Percentiles rank a stretch among this genome's conserved stretches.
phyloP scores from a whole-genome alignment of 1,284 basidiomycete species.

The Pyrrhoderma noxium region DNA sequence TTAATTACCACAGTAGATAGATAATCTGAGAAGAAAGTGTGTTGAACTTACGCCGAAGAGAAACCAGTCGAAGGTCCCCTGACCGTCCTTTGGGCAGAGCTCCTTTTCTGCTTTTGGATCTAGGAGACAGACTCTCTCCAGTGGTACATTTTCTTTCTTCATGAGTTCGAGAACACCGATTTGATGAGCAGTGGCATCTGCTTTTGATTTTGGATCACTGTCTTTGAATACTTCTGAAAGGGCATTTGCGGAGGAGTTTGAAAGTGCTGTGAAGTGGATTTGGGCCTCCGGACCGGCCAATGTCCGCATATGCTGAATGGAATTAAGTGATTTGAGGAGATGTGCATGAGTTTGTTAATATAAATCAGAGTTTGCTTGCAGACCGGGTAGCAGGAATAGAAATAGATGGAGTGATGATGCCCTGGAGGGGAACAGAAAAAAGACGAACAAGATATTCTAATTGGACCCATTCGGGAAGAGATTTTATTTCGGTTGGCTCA shows the following conservation, averaged over 20 bases:
- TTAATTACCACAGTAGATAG: neutral
- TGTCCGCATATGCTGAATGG: conserved; percentile 72
- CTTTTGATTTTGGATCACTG: conserved; percentile 24
- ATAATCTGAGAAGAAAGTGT: conserved; percentile 15
- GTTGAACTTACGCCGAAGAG: conserved; percentile 63
- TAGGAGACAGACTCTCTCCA: conserved; percentile 73
- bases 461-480: conserved; percentile 83
- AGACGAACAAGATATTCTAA: conserved; percentile 58
- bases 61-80: conserved; percentile 73
- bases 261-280: conserved; percentile 83
- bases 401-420: conserved; percentile 26
- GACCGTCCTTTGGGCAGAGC: conserved; percentile 69
- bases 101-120: conserved; percentile 75
- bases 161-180: conserved; percentile 64
- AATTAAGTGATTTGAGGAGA: neutral
- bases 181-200: conserved; percentile 53
- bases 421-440: conserved; percentile 19
- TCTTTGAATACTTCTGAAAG: conserved; percentile 40
- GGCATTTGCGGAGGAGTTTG: conserved; percentile 54
- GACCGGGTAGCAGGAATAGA: conserved; percentile 2
- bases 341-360: neutral
- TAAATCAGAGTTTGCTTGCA: too few relatives aligned
- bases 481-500: conserved; percentile 56
- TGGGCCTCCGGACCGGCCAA: conserved; percentile 60
- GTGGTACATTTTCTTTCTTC: conserved; percentile 38